Conservation (phyloP, 371 early-diverging fungal genomes). For the Rhizomucor pusillus region DNA sequence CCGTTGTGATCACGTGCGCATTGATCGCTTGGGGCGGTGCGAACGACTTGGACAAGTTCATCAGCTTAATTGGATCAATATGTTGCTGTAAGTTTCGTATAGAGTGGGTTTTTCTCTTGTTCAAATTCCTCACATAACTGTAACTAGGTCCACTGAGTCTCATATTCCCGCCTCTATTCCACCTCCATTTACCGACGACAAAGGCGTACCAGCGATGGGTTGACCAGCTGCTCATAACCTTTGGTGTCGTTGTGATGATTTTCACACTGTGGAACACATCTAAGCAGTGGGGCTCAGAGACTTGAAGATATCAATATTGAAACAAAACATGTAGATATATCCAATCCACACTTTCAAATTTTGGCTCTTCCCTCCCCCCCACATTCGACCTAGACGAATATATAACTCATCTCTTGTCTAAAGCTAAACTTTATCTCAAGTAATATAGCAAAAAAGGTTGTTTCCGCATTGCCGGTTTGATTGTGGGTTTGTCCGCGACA, state of each 20-base stretch:
- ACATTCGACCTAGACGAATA: too few species aligned
- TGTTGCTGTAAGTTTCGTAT: constrained; percentile 62
- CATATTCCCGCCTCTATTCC: constrained; percentile 47
- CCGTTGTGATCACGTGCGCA: constrained; percentile 63
- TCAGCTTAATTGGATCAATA: constrained; percentile 86
- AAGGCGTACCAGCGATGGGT: constrained; percentile 48
- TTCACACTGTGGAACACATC: constrained; percentile 64
- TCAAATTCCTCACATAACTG: too few species aligned
- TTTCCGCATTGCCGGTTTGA: too few species aligned
- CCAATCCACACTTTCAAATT: too few species aligned
- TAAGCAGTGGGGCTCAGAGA: constrained; percentile 28
- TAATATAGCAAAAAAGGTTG: too few species aligned
- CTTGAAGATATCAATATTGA: too few species aligned
- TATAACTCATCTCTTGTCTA: too few species aligned
- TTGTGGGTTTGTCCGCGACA: too few species aligned
- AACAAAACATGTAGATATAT: too few species aligned
- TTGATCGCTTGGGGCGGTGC: constrained; percentile 78
- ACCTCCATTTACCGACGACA: constrained; percentile 26
- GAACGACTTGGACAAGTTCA: constrained; percentile 84
- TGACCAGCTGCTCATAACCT: constrained; percentile 59
- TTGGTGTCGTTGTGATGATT: constrained; percentile 76
- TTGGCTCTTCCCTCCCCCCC: too few species aligned
- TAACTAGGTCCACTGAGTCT: constrained; percentile 43
- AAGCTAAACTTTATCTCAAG: too few species aligned
- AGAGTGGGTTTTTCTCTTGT: constrained; percentile 1